A percentile compares a stretch with the other conserved stretches of the same genome.
Evolutionary conservation across 495 filamentous ascomycete species (phyloP).

Genomic region (Podospora comata): DNA sequence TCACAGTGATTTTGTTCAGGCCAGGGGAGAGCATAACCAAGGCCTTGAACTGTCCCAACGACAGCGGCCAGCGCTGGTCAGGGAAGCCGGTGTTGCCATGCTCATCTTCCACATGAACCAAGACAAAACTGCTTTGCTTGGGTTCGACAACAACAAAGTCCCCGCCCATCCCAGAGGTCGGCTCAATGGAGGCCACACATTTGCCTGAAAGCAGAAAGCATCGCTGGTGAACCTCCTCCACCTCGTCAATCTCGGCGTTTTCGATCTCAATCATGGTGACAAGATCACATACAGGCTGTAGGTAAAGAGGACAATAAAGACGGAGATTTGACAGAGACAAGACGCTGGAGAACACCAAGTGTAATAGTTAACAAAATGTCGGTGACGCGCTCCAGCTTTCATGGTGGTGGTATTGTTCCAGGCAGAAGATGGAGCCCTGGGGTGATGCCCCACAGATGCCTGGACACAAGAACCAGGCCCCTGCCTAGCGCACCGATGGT

Average conservation of each 20-base stretch:
- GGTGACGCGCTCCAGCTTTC: background rate
- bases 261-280: conserved; percentile 14
- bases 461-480: background rate
- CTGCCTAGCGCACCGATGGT: background rate
- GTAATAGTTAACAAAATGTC: background rate
- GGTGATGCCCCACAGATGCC: background rate
- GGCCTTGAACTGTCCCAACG: conserved; percentile 70
- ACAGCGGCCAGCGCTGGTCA: conserved; percentile 60
- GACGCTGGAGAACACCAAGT: background rate
- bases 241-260: conserved; percentile 14
- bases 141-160: conserved; percentile 14
- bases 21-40: conserved; percentile 70
- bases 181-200: background rate
- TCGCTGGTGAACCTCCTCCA: conserved; percentile 21
- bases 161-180: background rate
- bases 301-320: background rate
- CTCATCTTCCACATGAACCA: conserved; percentile 5
- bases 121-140: background rate
- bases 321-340: background rate
- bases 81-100: conserved; percentile 21
- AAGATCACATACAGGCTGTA: background rate
- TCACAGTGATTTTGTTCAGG: conserved; percentile 55
- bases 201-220: conserved; percentile 20
- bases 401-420: background rate
- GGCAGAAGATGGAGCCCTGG: background rate